phyloP scores from a whole-genome alignment of 164 flowering plant species.

The Kingdonia uniflora region DNA sequence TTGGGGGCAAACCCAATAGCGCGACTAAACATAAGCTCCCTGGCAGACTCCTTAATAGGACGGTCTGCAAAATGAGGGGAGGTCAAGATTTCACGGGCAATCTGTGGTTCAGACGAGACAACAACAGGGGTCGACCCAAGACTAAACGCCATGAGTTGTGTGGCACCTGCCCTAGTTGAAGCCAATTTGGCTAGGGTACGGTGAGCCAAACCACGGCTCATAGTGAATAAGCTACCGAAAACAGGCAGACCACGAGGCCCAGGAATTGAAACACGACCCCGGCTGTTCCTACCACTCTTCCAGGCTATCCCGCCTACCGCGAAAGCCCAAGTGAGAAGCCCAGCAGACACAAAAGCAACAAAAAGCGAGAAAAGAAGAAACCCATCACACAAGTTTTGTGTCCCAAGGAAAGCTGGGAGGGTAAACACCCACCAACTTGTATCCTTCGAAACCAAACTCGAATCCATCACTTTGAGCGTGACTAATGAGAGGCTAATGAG shows the following conservation, averaged over 20 bases:
- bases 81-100: conserved; percentile 49
- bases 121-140: conserved; percentile 55
- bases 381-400: conserved; percentile 17
- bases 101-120: conserved; percentile 43
- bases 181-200: conserved; percentile 43
- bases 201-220: conserved; percentile 49
- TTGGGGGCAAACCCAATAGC: conserved; percentile 79
- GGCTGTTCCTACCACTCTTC: conserved; percentile 40
- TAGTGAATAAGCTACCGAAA: conserved; percentile 36
- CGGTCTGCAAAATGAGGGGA: conserved; percentile 60
- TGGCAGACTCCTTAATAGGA: conserved; percentile 65
- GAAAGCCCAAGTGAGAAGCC: conserved; percentile 27
- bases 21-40: conserved; percentile 49
- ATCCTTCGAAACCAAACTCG: conserved; percentile 22
- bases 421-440: conserved; percentile 44
- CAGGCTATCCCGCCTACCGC: conserved; percentile 55
- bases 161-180: conserved; percentile 8
- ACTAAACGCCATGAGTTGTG: conserved; percentile 62
- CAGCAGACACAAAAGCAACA: conserved; percentile 10
- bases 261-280: conserved; percentile 52
- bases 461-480: too few species aligned
- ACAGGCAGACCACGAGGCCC: conserved; percentile 60
- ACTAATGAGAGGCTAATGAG: too few species aligned
- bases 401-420: conserved; percentile 42
- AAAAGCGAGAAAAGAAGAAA: conserved; percentile 18